Evolutionary conservation across 2,329 filamentous ascomycete species (phyloP).

Genomic region (Fusarium burgessii): DNA sequence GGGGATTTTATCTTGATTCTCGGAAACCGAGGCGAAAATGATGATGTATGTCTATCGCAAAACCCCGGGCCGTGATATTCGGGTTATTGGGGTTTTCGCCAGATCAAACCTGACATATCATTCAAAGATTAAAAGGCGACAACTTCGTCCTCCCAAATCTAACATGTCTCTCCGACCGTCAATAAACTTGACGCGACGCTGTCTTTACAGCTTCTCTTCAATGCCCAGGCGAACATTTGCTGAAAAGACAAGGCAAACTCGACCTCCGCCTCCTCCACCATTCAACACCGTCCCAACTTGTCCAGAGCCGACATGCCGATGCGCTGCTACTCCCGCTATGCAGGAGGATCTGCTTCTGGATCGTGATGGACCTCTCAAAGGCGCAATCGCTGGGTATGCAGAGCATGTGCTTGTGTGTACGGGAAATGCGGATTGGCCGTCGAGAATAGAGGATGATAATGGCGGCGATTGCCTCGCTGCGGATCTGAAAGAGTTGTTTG

Average conservation of each 20-base stretch:
- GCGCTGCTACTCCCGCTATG: conserved; percentile 73
- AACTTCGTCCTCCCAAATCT: not conserved
- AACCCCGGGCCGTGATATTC: conserved; percentile 32
- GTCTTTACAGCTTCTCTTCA: conserved; percentile 16
- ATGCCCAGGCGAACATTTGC: conserved; percentile 27
- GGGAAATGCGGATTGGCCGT: conserved; percentile 82
- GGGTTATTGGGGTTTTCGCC: not conserved
- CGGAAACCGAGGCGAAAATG: conserved; percentile 41
- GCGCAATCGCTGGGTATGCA: conserved; percentile 80
- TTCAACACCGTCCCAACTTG: conserved; percentile 68
- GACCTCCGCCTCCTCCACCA: conserved; percentile 43
- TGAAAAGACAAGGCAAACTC: conserved; percentile 27
- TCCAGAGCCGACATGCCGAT: conserved; percentile 81
- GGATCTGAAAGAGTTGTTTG: conserved; percentile 77
- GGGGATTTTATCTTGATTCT: conserved; percentile 25
- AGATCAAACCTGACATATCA: not conserved
- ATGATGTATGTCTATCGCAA: conserved; percentile 30
- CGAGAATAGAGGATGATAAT: conserved; percentile 85
- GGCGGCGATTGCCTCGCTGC: conserved; percentile 74
- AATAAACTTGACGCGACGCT: conserved; percentile 27
- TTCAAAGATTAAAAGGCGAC: not conserved
- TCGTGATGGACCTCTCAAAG: conserved; percentile 74
- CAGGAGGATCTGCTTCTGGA: conserved; percentile 81
- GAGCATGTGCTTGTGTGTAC: conserved; percentile 89
- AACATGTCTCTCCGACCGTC: conserved; percentile 36